These are phyloP conservation scores for Fusarium sulawesiense DNA, from an alignment of 2,329 filamentous ascomycete species.

Conservation along the genomic window DNA sequence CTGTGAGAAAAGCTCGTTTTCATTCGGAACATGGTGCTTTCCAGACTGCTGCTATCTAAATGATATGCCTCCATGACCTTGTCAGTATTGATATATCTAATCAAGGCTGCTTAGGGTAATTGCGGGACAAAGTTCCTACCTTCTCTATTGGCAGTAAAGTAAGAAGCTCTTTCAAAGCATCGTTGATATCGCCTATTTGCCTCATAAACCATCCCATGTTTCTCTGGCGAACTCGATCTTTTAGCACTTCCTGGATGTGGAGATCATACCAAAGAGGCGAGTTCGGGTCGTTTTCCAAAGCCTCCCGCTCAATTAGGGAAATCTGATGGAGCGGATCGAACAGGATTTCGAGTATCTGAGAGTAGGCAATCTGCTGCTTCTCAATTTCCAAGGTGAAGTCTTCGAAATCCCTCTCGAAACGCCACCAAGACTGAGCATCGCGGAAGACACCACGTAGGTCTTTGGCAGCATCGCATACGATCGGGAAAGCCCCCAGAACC, in stretches of 20 bases:
- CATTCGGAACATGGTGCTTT: background rate
- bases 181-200: background rate
- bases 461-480: background rate
- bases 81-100: background rate
- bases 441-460: background rate
- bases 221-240: background rate
- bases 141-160: fast-evolving
- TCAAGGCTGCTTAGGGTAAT: no score
- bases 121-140: background rate
- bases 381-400: background rate
- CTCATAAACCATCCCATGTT: background rate
- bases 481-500: background rate
- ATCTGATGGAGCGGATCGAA: background rate
- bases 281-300: fast-evolving
- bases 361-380: background rate
- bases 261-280: background rate
- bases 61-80: fast-evolving
- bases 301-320: fast-evolving
- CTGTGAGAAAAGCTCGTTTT: background rate
- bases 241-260: background rate
- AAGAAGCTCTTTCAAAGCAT: background rate
- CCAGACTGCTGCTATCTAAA: background rate
- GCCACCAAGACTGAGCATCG: background rate
- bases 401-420: background rate
- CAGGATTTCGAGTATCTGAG: background rate